phyloP scores from a whole-genome alignment of 352 stramenopile species.

The Pythium dissimile region DNA sequence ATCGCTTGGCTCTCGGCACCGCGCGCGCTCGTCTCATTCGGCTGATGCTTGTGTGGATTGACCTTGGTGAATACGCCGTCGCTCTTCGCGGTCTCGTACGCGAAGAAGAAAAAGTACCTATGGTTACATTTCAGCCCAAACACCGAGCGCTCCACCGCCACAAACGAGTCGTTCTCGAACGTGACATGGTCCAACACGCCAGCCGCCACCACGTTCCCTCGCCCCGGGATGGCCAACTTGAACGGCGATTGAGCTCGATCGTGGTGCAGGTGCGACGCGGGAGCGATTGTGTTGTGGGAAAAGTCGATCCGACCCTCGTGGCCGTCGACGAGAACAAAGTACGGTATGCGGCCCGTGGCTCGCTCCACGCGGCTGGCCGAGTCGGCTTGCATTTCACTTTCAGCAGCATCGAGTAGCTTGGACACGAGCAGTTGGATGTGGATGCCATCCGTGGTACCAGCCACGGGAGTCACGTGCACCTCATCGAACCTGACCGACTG shows the following conservation, averaged over 20 bases:
- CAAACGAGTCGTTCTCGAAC: conserved; percentile 43
- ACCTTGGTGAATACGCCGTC: conserved; percentile 65
- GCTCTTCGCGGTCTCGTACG: conserved; percentile 64
- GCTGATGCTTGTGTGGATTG: conserved; percentile 53
- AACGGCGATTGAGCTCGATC: conserved; percentile 23
- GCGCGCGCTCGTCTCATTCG: conserved; percentile 24
- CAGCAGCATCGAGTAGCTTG: conserved; percentile 38
- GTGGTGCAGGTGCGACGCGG: conserved; percentile 11
- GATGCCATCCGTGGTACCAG: conserved; percentile 40
- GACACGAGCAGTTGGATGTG: conserved; percentile 48
- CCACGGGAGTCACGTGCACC: conserved; percentile 34
- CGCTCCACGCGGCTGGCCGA: background rate
- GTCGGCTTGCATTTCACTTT: background rate
- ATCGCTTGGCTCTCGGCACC: conserved; percentile 33
- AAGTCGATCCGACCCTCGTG: conserved; percentile 39
- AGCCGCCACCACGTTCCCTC: conserved; percentile 38
- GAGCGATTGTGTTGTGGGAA: conserved; percentile 28
- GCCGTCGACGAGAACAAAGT: conserved; percentile 61
- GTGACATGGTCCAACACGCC: conserved; percentile 38
- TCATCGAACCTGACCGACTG: conserved; percentile 62
- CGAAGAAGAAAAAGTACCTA: conserved; percentile 67
- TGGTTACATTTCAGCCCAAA: conserved; percentile 38
- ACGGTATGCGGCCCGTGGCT: conserved; percentile 37
- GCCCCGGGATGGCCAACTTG: conserved; percentile 27
- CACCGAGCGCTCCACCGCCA: conserved; percentile 39